Percentiles rank a stretch among this genome's conserved stretches.
Conservation (phyloP, 345 rosid genomes). For the Hibiscus trionum region DNA sequence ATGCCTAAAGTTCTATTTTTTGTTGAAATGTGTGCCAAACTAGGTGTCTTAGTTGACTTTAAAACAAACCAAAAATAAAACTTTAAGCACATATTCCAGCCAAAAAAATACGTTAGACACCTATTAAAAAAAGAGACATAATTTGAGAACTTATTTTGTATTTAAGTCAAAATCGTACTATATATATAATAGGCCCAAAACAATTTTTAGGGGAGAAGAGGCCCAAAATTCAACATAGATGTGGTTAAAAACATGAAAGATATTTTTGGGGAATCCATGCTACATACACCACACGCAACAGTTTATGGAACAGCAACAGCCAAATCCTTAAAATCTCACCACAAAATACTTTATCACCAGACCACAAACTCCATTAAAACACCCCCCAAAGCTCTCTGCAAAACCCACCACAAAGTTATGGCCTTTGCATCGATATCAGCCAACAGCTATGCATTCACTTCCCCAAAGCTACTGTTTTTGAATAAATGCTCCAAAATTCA, state of each 20-base stretch:
- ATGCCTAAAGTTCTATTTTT: no score
- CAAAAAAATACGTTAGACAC: no score
- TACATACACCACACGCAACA: background rate
- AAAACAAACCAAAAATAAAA: no score
- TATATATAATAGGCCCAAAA: background rate
- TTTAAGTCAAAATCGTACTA: no score
- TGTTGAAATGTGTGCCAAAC: no score
- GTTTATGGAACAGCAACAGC: background rate
- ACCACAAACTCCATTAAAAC: background rate
- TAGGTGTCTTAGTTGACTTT: no score
- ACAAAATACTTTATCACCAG: background rate
- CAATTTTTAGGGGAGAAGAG: background rate
- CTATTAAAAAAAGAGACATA: no score
- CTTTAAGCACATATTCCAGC: no score
- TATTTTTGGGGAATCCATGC: background rate
- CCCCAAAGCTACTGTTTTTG: constrained; percentile 37
- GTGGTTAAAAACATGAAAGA: background rate
- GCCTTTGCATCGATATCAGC: constrained; percentile 60
- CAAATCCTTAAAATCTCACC: constrained; percentile 4
- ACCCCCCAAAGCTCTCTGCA: background rate
- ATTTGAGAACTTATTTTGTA: no score
- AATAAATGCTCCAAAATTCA: constrained; percentile 13
- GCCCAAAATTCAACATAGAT: background rate
- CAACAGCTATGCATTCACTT: constrained; percentile 42
- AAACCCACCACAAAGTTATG: constrained; percentile 19